Conservation (phyloP, 108 stramenopile species). For the Cyclotella atomus region DNA sequence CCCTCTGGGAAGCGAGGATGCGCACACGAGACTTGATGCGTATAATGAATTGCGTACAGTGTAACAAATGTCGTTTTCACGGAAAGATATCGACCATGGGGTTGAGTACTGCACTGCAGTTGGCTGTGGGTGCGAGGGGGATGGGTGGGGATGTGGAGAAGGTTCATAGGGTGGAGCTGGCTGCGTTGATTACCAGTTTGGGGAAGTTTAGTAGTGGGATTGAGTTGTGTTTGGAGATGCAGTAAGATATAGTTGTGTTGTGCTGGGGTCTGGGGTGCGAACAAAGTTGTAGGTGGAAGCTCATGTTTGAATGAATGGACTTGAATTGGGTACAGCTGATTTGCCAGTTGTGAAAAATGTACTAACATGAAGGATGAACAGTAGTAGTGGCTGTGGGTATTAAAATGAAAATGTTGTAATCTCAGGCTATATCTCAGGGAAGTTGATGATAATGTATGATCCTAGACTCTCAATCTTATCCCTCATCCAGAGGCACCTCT, state of each 20-base stretch:
- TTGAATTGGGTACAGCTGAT: too few relatives aligned
- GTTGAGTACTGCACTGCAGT: conserved; percentile 86
- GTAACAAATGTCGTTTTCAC: conserved; percentile 95
- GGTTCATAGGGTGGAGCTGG: conserved; percentile 86
- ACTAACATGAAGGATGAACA: too few relatives aligned
- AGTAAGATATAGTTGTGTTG: conserved; percentile 3
- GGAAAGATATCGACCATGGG: conserved; percentile 91
- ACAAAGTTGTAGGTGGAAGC: background rate
- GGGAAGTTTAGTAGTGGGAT: conserved; percentile 87
- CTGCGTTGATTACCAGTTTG: conserved; percentile 77
- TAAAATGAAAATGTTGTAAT: too few relatives aligned
- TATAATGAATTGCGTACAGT: conserved; percentile 98
- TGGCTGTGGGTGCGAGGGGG: conserved; percentile 71
- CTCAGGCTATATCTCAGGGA: too few relatives aligned
- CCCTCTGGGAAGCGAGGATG: conserved; percentile 88
- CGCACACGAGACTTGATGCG: conserved; percentile 88
- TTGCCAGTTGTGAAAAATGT: too few relatives aligned
- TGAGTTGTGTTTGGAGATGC: conserved; percentile 73
- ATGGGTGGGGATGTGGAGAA: conserved; percentile 68
- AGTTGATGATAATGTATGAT: too few relatives aligned
- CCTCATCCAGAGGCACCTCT: too few relatives aligned
- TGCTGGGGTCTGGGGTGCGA: too few relatives aligned
- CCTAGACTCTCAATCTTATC: too few relatives aligned
- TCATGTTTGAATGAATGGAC: background rate
- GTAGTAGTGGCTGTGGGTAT: too few relatives aligned